Percentiles rank a stretch among this genome's conserved stretches.
phyloP scores from a whole-genome alignment of 805 yeast genomes.

The Pichia pseudocactophila region DNA sequence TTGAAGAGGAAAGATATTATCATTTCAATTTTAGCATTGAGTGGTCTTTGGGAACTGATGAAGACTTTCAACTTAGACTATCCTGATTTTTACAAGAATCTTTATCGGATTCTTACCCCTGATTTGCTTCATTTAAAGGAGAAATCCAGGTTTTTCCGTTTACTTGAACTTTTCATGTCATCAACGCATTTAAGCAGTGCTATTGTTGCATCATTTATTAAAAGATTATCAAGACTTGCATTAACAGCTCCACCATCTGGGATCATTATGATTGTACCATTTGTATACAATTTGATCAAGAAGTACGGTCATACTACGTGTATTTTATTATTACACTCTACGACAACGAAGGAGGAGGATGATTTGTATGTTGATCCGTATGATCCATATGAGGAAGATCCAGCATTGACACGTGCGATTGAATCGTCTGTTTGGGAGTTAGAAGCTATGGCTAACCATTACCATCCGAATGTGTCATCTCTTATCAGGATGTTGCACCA shows the following conservation, averaged over 20 bases:
- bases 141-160: constrained; percentile 79
- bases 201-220: constrained; percentile 83
- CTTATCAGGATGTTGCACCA: constrained; percentile 81
- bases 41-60: constrained; percentile 82
- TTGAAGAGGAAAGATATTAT: constrained; percentile 26
- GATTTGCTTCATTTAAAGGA: constrained; percentile 67
- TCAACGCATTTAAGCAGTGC: constrained; percentile 82
- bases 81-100: constrained; percentile 78
- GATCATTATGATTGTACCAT: constrained; percentile 79
- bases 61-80: constrained; percentile 77
- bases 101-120: constrained; percentile 73
- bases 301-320: constrained; percentile 74
- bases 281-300: constrained; percentile 78
- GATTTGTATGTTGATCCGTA: constrained; percentile 52
- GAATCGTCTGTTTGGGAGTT: constrained; percentile 90
- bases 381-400: constrained; percentile 55
- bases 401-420: constrained; percentile 69
- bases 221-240: constrained; percentile 66
- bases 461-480: constrained; percentile 93
- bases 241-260: constrained; percentile 82
- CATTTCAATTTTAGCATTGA: constrained; percentile 59
- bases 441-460: constrained; percentile 64
- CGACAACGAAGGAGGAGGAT: constrained; percentile 27
- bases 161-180: constrained; percentile 75
- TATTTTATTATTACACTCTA: constrained; percentile 74